Conservation (phyloP, 2,329 filamentous ascomycete genomes). For the Simplicillium aogashimaense region DNA sequence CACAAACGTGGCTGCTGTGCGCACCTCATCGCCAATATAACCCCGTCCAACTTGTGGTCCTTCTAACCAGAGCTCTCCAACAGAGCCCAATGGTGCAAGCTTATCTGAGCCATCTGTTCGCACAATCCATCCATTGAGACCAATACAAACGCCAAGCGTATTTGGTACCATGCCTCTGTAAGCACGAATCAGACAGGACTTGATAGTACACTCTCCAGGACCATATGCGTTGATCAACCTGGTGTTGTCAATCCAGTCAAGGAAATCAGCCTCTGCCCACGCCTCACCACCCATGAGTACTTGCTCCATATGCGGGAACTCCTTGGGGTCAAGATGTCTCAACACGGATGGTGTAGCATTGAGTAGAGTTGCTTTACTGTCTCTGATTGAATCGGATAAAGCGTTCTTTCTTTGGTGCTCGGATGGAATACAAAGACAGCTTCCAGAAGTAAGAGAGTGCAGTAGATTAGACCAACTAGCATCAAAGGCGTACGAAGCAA, state of each 20-base stretch:
- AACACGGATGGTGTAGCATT: not conserved
- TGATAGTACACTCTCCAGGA: constrained; percentile 1
- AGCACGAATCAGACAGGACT: not conserved
- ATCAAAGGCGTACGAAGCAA: constrained; percentile 2
- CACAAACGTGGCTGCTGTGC: not conserved
- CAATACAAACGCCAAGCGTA: not conserved
- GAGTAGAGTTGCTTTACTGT: not conserved
- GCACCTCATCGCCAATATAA: not conserved
- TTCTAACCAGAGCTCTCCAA: constrained; percentile 10
- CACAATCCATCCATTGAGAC: constrained; percentile 7
- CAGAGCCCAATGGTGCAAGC: constrained; percentile 3
- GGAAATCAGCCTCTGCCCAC: not conserved
- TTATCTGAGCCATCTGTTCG: constrained; percentile 4
- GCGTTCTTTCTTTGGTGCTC: not conserved
- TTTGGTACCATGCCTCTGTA: not conserved
- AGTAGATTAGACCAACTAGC: not conserved
- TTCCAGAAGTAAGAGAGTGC: not conserved
- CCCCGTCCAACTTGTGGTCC: constrained; percentile 2
- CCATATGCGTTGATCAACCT: constrained; percentile 1
- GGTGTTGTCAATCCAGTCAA: not conserved
- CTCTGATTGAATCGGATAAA: not conserved
- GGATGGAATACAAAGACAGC: constrained; percentile 1
- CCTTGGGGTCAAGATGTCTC: not conserved
- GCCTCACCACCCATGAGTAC: not conserved
- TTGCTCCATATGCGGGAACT: not conserved